These are phyloP conservation scores for Castanea mollissima DNA, from an alignment of 306 rosid species.

Conservation along the genomic window DNA sequence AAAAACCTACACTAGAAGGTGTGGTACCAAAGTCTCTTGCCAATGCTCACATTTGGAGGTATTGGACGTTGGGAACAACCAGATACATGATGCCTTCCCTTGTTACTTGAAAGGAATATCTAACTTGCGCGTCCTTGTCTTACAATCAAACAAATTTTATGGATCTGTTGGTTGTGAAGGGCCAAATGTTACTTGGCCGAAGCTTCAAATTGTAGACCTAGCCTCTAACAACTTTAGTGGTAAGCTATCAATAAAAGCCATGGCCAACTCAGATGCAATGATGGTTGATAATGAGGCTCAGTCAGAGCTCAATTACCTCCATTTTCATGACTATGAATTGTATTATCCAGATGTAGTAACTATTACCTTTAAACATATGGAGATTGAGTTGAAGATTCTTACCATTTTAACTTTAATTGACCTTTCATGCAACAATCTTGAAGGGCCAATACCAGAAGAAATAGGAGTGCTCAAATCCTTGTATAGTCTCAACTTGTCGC, in stretches of 20 bases:
- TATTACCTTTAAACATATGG: conserved; percentile 27
- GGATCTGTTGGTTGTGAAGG: conserved; percentile 6
- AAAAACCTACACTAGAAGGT: conserved; percentile 24
- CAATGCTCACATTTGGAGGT: conserved; percentile 25
- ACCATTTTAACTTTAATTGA: conserved; percentile 33
- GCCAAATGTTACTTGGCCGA: background rate
- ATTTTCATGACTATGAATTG: fast-evolving
- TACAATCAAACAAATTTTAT: conserved; percentile 27
- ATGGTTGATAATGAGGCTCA: background rate
- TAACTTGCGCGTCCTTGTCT: conserved; percentile 22
- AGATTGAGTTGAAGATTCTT: conserved; percentile 18
- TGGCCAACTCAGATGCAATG: background rate
- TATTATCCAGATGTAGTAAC: conserved; percentile 30
- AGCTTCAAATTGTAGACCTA: conserved; percentile 40
- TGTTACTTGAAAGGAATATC: conserved; percentile 9
- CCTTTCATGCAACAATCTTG: conserved; percentile 28
- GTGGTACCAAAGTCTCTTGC: conserved; percentile 21
- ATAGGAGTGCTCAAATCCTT: conserved; percentile 19
- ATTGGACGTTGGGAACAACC: conserved; percentile 40
- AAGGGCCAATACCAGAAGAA: conserved; percentile 25
- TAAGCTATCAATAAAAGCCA: background rate
- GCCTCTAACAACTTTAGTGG: background rate
- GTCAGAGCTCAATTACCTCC: conserved; percentile 12
- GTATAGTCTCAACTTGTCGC: conserved; percentile 7
- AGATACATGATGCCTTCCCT: background rate